phyloP scores from a whole-genome alignment of 208 protist genomes.

The Strigomonas culicis region DNA sequence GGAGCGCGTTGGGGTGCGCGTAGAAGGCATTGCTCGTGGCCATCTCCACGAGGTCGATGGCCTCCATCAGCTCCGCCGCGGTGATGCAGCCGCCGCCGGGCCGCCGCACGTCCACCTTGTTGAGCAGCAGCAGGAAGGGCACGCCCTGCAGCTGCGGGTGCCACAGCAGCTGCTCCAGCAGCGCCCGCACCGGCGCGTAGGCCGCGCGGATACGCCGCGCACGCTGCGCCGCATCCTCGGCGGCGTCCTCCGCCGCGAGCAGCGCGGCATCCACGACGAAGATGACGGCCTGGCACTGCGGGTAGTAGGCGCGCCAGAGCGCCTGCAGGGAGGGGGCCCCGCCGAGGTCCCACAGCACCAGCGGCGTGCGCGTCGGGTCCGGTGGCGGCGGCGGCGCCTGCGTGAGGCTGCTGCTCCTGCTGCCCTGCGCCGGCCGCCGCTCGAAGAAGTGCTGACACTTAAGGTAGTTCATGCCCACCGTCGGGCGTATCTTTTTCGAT shows the following conservation, averaged over 20 bases:
- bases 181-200: constrained; percentile 38
- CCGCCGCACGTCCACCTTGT: neutral
- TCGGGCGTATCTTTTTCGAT: constrained; percentile 93
- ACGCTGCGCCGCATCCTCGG: neutral
- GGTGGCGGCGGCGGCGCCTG: constrained; percentile 15
- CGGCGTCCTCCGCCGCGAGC: constrained; percentile 2
- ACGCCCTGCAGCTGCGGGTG: constrained; percentile 80
- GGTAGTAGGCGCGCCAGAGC: constrained; percentile 97
- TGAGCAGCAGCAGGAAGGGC: neutral
- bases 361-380: constrained; percentile 22
- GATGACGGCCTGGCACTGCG: constrained; percentile 89
- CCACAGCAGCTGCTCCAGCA: constrained; percentile 63
- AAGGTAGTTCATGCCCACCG: constrained; percentile 97
- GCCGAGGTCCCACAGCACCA: constrained; percentile 96
- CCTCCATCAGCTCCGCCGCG: neutral
- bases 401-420: constrained; percentile 9
- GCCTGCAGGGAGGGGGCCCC: constrained; percentile 92
- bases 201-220: too few species aligned
- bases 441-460: constrained; percentile 74
- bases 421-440: constrained; percentile 15
- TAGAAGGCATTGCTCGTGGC: neutral
- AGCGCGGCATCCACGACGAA: constrained; percentile 90
- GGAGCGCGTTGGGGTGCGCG: too few species aligned
- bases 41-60: neutral
- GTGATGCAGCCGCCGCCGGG: neutral